These are phyloP conservation scores for Inonotus obliquus DNA, from an alignment of 1,284 basidiomycete species.

Conservation along the genomic window DNA sequence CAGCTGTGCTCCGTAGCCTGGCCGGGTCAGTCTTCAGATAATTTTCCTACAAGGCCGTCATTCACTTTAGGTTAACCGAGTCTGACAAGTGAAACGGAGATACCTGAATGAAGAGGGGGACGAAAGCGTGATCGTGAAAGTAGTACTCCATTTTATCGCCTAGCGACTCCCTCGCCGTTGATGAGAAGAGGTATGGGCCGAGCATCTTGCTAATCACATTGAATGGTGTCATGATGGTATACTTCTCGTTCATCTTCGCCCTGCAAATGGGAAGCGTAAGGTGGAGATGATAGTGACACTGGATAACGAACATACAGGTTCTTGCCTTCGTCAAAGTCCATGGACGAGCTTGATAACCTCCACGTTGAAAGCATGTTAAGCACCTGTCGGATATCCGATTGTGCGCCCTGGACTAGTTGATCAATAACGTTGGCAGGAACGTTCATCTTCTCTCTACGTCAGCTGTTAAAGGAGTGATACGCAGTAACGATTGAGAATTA, in stretches of 20 bases:
- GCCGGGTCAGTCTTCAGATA: slow-evolving; percentile 83
- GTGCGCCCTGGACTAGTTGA: slow-evolving; percentile 83
- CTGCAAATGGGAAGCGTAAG: slow-evolving; percentile 37
- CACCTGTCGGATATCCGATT: slow-evolving; percentile 95
- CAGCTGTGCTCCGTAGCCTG: slow-evolving; percentile 50
- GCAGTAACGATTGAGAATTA: slow-evolving; percentile 15
- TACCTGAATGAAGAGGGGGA: slow-evolving; percentile 94
- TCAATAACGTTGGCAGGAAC: slow-evolving; percentile 88
- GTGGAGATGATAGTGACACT: neutral
- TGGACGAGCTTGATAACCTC: slow-evolving; percentile 72
- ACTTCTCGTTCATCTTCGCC: slow-evolving; percentile 87
- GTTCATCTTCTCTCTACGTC: slow-evolving; percentile 82
- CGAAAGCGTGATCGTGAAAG: slow-evolving; percentile 92
- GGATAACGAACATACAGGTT: slow-evolving; percentile 54
- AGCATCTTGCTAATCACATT: slow-evolving; percentile 83
- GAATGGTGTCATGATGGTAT: slow-evolving; percentile 87
- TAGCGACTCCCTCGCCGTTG: slow-evolving; percentile 76
- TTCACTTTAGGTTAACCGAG: neutral
- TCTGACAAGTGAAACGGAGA: slow-evolving; percentile 7
- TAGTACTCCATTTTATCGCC: slow-evolving; percentile 94
- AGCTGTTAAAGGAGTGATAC: neutral
- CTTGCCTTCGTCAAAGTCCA: slow-evolving; percentile 92
- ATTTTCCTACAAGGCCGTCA: slow-evolving; percentile 62
- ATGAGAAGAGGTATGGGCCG: slow-evolving; percentile 85
- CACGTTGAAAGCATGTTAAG: slow-evolving; percentile 98